A percentile compares a stretch with the other conserved stretches of the same genome.
These are phyloP conservation scores for Lanmaoa rubissima DNA, from an alignment of 768 basidiomycete species.

Conservation along the genomic window DNA sequence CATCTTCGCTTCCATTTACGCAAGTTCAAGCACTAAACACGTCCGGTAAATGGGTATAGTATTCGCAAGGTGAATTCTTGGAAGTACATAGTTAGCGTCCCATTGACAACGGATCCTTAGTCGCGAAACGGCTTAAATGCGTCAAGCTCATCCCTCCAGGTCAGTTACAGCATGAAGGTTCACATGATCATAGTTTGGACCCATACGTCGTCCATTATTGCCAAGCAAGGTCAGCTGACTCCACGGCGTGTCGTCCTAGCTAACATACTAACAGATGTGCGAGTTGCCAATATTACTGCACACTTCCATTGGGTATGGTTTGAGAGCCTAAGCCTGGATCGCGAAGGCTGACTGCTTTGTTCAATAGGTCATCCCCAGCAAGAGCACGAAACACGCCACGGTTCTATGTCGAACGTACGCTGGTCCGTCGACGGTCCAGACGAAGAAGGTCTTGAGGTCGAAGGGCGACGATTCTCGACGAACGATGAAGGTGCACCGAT, in stretches of 20 bases:
- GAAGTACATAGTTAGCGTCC: not conserved
- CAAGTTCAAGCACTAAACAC: not conserved
- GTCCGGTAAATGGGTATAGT: conserved; percentile 33
- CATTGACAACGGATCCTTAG: conserved; percentile 25
- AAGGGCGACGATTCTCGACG: conserved; percentile 50
- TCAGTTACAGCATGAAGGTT: conserved; percentile 41
- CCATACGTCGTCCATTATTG: conserved; percentile 50
- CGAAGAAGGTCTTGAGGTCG: conserved; percentile 46
- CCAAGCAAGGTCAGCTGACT: conserved; percentile 38
- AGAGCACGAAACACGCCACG: conserved; percentile 60
- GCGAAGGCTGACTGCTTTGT: not conserved
- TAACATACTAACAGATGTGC: conserved; percentile 39
- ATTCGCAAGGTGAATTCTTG: conserved; percentile 45
- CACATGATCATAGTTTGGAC: conserved; percentile 48
- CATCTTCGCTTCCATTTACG: not conserved
- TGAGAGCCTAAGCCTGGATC: not conserved
- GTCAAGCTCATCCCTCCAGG: conserved; percentile 45
- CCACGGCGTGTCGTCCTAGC: not conserved
- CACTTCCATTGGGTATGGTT: conserved; percentile 46
- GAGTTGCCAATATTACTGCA: conserved; percentile 58
- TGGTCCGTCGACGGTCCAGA: conserved; percentile 56
- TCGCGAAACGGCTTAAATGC: conserved; percentile 51
- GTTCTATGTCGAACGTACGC: conserved; percentile 54
- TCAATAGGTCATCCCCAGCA: conserved; percentile 50
- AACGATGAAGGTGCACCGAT: conserved; percentile 59